Evolutionary conservation across 306 rosid genomes (phyloP).

Genomic region (Cyclanthera cordifolia): DNA sequence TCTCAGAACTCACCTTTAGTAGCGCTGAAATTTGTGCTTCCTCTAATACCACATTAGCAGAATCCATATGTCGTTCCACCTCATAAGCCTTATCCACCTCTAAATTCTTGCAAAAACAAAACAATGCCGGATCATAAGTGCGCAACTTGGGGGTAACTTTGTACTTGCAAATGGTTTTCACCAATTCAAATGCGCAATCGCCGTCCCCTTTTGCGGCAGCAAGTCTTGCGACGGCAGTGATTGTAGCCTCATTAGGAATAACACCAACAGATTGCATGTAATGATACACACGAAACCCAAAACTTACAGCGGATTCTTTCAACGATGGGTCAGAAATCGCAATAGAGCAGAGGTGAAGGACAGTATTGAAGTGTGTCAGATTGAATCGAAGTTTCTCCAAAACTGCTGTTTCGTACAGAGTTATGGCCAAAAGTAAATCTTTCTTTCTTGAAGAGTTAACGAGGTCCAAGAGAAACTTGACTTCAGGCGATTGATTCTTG

Average conservation of each 20-base stretch:
- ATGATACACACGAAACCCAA: conserved; percentile 55
- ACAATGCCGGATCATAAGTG: conserved; percentile 60
- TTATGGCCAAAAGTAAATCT: conserved; percentile 38
- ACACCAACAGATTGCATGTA: conserved; percentile 33
- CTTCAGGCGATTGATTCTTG: conserved; percentile 32
- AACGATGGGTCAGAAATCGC: conserved; percentile 36
- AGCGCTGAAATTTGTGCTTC: conserved; percentile 62
- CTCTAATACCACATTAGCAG: conserved; percentile 39
- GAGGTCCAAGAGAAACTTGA: conserved; percentile 49
- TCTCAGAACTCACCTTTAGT: conserved; percentile 43
- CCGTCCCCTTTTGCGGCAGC: conserved; percentile 63
- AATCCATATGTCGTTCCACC: conserved; percentile 54
- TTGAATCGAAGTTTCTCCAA: conserved; percentile 28
- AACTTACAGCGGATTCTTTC: conserved; percentile 28
- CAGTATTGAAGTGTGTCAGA: conserved; percentile 58
- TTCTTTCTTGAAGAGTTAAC: conserved; percentile 55
- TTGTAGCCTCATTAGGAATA: conserved; percentile 65
- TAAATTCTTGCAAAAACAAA: conserved; percentile 43
- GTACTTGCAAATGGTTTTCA: conserved; percentile 33
- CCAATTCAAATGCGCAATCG: conserved; percentile 43
- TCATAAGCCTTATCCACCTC: conserved; percentile 66
- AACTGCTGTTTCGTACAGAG: conserved; percentile 42
- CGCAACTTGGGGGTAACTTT: conserved; percentile 45
- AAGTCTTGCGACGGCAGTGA: conserved; percentile 60
- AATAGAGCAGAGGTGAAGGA: conserved; percentile 77